phyloP scores from a whole-genome alignment of 371 early-diverging fungal species.

The Dentiscutata heterogama region DNA sequence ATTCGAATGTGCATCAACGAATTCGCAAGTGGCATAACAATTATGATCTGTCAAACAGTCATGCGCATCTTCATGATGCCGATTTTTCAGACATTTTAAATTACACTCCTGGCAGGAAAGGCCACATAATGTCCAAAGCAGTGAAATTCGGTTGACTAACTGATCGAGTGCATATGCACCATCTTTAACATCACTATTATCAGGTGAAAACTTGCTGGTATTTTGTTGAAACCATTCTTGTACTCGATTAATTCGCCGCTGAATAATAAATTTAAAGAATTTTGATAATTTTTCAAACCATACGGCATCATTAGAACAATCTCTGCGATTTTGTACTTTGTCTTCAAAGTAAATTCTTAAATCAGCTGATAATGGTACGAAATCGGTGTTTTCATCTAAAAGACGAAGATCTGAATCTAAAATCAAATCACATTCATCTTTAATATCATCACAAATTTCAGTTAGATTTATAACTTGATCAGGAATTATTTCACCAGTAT shows the following conservation, averaged over 20 bases:
- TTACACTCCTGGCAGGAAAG: constrained; percentile 26
- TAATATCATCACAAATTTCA: neutral
- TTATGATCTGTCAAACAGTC: constrained; percentile 38
- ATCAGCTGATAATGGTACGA: constrained; percentile 14
- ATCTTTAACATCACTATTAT: constrained; percentile 32
- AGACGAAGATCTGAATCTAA: constrained; percentile 19
- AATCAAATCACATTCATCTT: neutral
- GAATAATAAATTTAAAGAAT: constrained; percentile 31
- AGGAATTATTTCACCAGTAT: constrained; percentile 16
- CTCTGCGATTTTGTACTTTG: neutral
- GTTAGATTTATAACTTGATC: neutral
- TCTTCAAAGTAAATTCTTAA: constrained; percentile 26
- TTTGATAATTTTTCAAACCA: neutral
- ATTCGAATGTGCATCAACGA: constrained; percentile 9
- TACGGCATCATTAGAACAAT: neutral
- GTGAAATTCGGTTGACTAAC: constrained; percentile 6
- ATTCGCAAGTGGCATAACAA: constrained; percentile 25
- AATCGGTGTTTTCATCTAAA: neutral
- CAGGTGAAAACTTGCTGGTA: constrained; percentile 9
- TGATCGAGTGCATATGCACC: constrained; percentile 28
- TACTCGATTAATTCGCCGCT: constrained; percentile 25
- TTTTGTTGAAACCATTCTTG: constrained; percentile 36
- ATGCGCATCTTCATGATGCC: constrained; percentile 21
- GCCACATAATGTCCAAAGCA: constrained; percentile 37
- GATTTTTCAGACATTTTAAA: constrained; percentile 31